phyloP scores from a whole-genome alignment of 805 yeast species.

The Candida andamanensis region DNA sequence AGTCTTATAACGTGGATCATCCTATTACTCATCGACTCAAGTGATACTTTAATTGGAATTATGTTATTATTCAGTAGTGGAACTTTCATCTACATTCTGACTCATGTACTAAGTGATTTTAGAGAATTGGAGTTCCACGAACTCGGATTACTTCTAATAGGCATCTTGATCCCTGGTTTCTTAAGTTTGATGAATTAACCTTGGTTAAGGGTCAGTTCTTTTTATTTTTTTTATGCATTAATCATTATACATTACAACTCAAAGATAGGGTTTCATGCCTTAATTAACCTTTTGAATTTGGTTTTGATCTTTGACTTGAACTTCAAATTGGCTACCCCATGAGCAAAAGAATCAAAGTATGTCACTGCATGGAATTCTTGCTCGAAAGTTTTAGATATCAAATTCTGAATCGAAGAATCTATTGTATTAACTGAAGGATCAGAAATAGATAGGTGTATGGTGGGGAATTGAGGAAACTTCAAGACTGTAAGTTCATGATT shows the following conservation, averaged over 20 bases:
- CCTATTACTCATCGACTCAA: constrained; percentile 24
- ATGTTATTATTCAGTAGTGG: constrained; percentile 65
- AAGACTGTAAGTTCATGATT: constrained; percentile 4
- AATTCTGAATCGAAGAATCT: too few species aligned
- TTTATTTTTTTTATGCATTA: too few species aligned
- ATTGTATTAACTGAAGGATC: neutral
- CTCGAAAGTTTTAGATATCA: constrained; percentile 1
- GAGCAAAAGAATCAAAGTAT: constrained; percentile 8
- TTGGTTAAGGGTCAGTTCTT: too few species aligned
- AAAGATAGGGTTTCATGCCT: neutral
- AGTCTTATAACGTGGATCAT: constrained; percentile 48
- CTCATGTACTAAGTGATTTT: constrained; percentile 41
- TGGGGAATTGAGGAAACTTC: constrained; percentile 9
- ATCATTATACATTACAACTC: too few species aligned
- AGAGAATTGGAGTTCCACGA: constrained; percentile 7
- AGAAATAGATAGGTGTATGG: constrained; percentile 11
- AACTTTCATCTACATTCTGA: constrained; percentile 65
- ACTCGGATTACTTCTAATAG: constrained; percentile 16
- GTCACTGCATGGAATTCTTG: constrained; percentile 4
- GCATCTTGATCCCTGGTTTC: constrained; percentile 23
- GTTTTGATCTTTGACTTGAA: constrained; percentile 1
- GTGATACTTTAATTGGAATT: constrained; percentile 45
- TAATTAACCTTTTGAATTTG: constrained; percentile 1
- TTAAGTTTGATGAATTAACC: constrained; percentile 18
- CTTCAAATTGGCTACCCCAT: too few species aligned